A percentile compares a stretch with the other conserved stretches of the same genome.
These are phyloP conservation scores for Calonectria pteridis DNA, from an alignment of 2,329 filamentous ascomycete genomes.

Conservation along the genomic window DNA sequence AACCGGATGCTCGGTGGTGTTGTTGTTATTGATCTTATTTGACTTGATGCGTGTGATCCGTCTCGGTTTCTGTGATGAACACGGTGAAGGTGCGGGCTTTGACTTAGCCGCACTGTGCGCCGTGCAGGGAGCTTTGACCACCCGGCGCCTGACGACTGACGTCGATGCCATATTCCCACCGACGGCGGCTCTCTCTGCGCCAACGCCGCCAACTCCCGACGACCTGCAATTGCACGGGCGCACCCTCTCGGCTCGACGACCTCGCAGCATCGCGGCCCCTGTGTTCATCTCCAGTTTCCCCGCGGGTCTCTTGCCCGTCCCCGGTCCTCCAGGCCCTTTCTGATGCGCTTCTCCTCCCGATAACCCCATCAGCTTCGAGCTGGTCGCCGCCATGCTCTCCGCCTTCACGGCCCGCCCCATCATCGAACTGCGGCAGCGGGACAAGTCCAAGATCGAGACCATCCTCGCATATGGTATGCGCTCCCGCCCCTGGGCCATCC, in stretches of 20 bases:
- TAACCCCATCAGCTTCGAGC: slow-evolving; percentile 53
- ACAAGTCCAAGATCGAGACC: slow-evolving; percentile 98
- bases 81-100: slow-evolving; percentile 21
- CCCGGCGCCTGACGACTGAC: slow-evolving; percentile 41
- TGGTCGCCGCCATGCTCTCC: slow-evolving; percentile 83
- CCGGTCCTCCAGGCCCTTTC: slow-evolving; percentile 24
- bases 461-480: slow-evolving; percentile 86
- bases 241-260: slow-evolving; percentile 7
- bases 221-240: slow-evolving; percentile 14
- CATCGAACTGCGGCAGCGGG: slow-evolving; percentile 94
- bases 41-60: not conserved
- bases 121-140: slow-evolving; percentile 43
- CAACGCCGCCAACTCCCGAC: slow-evolving; percentile 16
- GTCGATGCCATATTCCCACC: slow-evolving; percentile 39
- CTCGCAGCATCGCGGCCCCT: not conserved
- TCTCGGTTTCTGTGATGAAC: not conserved
- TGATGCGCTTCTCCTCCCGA: slow-evolving; percentile 47
- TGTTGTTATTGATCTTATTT: not conserved
- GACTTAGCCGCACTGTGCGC: slow-evolving; percentile 33
- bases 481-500: not conserved
- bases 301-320: not conserved
- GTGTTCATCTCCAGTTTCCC: not conserved
- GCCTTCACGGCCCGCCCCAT: slow-evolving; percentile 97
- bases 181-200: slow-evolving; percentile 28
- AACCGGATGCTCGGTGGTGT: not conserved